Evolutionary conservation across 1,139 yeast genomes (phyloP).

Genomic region (Blastobotrys arbuscula): DNA sequence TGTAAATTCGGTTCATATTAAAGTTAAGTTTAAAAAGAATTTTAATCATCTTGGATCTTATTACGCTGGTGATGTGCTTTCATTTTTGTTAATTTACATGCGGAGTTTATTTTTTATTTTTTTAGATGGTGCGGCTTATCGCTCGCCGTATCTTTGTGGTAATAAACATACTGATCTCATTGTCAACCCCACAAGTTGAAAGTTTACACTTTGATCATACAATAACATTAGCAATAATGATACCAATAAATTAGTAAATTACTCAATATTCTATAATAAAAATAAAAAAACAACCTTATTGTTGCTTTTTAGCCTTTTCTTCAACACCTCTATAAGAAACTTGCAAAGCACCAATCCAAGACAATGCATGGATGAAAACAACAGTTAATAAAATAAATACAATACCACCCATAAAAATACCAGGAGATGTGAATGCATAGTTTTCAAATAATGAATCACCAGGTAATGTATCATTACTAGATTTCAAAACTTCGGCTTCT

Average conservation of each 20-base stretch:
- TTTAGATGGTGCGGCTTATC: too few species aligned
- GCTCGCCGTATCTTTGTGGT: too few species aligned
- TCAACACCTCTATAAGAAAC: constrained; percentile 71
- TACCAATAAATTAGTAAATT: neutral
- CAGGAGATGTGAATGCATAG: constrained; percentile 52
- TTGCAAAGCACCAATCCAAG: constrained; percentile 57
- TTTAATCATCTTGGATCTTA: too few species aligned
- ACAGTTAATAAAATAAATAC: constrained; percentile 50
- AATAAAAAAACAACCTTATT: neutral
- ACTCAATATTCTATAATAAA: neutral
- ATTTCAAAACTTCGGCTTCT: neutral
- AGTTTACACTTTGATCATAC: too few species aligned
- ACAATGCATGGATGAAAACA: constrained; percentile 49
- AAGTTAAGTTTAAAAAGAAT: too few species aligned
- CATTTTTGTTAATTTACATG: too few species aligned
- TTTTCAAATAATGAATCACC: constrained; percentile 37
- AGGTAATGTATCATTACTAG: constrained; percentile 6
- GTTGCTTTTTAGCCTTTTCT: constrained; percentile 10
- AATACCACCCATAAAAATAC: constrained; percentile 62
- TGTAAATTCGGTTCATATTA: too few species aligned
- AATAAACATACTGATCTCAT: too few species aligned
- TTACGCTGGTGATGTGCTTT: too few species aligned
- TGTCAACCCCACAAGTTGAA: too few species aligned
- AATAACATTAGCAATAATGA: too few species aligned
- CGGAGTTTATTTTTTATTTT: too few species aligned